Evolutionary conservation across 1,284 basidiomycete genomes (phyloP), one percentile per base, ranked within the genome.

Genomic region (Exobasidium cylindrosporum): DNA sequence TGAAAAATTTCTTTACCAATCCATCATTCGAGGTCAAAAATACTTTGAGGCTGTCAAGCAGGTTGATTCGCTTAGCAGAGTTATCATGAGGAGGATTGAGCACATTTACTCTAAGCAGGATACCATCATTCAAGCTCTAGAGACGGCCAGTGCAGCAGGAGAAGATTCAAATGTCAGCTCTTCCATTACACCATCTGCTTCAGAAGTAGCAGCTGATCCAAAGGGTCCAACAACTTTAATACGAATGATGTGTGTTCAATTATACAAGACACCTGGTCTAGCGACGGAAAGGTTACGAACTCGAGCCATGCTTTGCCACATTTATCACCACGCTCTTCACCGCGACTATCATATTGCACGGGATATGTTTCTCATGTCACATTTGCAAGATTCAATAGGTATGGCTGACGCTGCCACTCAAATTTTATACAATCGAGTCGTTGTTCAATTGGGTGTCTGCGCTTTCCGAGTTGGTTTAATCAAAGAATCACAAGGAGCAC

Each of bases 291-390:
- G 81, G 30, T 84, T 97, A 63, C 89, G 94, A 64, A 97, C 94
- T 26, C 89, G 96, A 66, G 95, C 96, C 7, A 94, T 98, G 87
- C 88, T 99, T 58, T 90, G 89, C 80, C 96, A 98, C 81, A 93
- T 98, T 79, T 99, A 94, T 82, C 82, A 77, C 82, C 89, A 95
- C 80, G 95, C 94, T 28, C 86, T 97, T 32, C 92, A 96, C 81
- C 96, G 95, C 77, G 90, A 97, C 79, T 98, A 94, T 84, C 87
- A 97, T 84, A 91, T 91, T 47, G 92, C 96, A 6, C 91, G 96
- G 44, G 96, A 99, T 83, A 94, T 98, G 89, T 84, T 99, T 56
- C 84, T 98, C 69, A 98, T 98, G 96, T 97, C 92, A 13, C 96
- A 98, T 81, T 85, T 98, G 53, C 95, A 98, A 81, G 95, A 97